Conservation (phyloP, 371 early-diverging fungal genomes). For the Mortierella sp. region DNA sequence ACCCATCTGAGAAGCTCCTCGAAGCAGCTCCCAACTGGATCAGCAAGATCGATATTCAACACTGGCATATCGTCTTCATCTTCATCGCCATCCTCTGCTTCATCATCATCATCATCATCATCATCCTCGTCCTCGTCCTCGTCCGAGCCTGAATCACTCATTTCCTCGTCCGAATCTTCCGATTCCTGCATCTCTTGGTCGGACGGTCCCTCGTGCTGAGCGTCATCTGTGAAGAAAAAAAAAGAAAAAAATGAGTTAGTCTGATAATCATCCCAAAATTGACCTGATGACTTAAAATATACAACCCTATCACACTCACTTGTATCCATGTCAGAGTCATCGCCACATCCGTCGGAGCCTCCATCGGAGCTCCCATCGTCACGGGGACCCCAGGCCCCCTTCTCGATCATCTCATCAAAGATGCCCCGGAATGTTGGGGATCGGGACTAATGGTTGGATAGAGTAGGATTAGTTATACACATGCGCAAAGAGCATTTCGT, state of each 20-base stretch:
- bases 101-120: slow-evolving; percentile 5
- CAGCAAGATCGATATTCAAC: slow-evolving; percentile 12
- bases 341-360: not conserved
- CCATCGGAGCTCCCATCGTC: not conserved
- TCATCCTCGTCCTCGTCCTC: not conserved
- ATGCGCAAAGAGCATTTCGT: too few species aligned
- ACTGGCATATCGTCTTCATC: slow-evolving; percentile 9
- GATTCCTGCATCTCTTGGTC: not conserved
- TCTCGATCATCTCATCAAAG: slow-evolving; percentile 36
- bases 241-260: too few species aligned
- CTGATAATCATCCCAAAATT: not conserved
- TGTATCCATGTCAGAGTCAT: not conserved
- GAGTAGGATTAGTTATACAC: not conserved
- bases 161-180: not conserved
- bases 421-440: slow-evolving; percentile 29
- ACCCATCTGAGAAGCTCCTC: slow-evolving; percentile 24
- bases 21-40: slow-evolving; percentile 32
- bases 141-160: not conserved
- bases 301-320: not conserved
- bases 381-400: slow-evolving; percentile 17
- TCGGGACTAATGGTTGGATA: slow-evolving; percentile 22
- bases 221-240: not conserved
- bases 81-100: not conserved
- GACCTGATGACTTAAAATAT: too few species aligned
- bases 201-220: not conserved